phyloP scores from a whole-genome alignment of 2,329 filamentous ascomycete species.

The Cytospora schulzeri region DNA sequence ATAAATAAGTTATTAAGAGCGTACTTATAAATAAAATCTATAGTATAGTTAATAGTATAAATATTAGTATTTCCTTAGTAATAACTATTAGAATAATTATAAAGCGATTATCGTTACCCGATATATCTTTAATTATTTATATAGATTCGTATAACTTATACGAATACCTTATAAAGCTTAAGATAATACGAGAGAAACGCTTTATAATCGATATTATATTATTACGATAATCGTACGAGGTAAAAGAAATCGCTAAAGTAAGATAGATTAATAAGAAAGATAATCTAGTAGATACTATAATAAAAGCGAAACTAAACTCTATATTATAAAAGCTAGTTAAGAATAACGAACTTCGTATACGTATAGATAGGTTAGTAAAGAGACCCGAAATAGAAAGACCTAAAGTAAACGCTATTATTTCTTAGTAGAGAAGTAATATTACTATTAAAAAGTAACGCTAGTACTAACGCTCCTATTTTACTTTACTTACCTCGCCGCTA shows the following conservation, averaged over 20 bases:
- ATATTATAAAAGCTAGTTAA: conserved; percentile 25
- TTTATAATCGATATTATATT: conserved; percentile 32
- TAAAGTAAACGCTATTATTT: no score
- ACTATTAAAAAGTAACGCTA: no score
- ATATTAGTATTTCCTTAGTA: conserved; percentile 24
- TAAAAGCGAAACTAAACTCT: conserved; percentile 23
- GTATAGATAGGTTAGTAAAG: no score
- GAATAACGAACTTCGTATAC: no score
- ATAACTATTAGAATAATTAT: conserved; percentile 12
- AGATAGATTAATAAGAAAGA: conserved; percentile 28
- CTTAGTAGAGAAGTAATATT: no score
- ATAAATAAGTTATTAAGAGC: conserved; percentile 26
- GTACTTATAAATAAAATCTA: conserved; percentile 28
- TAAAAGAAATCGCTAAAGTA: conserved; percentile 26
- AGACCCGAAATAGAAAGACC: no score
- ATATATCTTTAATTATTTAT: conserved; percentile 27
- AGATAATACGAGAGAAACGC: conserved; percentile 29
- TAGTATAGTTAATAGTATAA: conserved; percentile 24
- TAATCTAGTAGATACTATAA: conserved; percentile 27
- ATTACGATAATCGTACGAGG: conserved; percentile 29
- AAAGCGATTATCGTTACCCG: not conserved
- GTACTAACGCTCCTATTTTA: no score
- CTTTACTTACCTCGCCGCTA: no score
- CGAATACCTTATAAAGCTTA: conserved; percentile 28
- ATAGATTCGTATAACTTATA: conserved; percentile 29